Evolutionary conservation across 129 eudicot genomes (phyloP), one percentile per base, ranked within the genome.

Genomic region (Flaveria brownii): DNA sequence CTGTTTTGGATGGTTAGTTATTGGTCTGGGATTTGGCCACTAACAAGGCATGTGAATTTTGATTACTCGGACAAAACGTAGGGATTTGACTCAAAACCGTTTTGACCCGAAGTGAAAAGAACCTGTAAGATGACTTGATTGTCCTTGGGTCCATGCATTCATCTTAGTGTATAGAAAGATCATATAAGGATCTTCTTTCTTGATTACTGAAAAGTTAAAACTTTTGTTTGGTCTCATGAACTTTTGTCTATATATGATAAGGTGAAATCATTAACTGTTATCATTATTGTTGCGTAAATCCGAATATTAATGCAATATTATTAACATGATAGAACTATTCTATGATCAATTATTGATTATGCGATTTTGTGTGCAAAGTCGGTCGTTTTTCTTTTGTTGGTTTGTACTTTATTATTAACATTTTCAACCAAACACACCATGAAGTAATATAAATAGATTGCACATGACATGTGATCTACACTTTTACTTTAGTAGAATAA

Each of bases 401-500:
- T 70, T 68, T 68, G 70, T 22, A 47, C 65, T 25, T 51, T 43
- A 42, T 20, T 42, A 43, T 36, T 55, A 42, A 55, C 81, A 42
- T 50, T 61, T 60, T 2, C 36, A 49, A 14, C 67, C 78, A 79
- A 20, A 20, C 83, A 79, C 64, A 42, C 17, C 78, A 72, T 72
- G 59, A 51, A 42, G 36, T 63, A 51, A 72, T 63, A 63, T 51
- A 63, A 72, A 72, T 63, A 72, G 67, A 62, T 51, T 63, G 83
- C 83, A 79, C 83, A 64, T 79, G 83, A 47, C 66, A 36, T 71
- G 83, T 64, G 67, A 64, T 11, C 55, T 41, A 51, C 72, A 36
- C 16, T 63, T 39, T 69, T 68, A 59, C 52, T 16, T 66, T 36
- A 36, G 41, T 36, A 36, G 41, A 4, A 28, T 5, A 36, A 36